Base-by-base conservation (phyloP, 202 grass and related monocot species). In the Digitaria exilis region DNA sequence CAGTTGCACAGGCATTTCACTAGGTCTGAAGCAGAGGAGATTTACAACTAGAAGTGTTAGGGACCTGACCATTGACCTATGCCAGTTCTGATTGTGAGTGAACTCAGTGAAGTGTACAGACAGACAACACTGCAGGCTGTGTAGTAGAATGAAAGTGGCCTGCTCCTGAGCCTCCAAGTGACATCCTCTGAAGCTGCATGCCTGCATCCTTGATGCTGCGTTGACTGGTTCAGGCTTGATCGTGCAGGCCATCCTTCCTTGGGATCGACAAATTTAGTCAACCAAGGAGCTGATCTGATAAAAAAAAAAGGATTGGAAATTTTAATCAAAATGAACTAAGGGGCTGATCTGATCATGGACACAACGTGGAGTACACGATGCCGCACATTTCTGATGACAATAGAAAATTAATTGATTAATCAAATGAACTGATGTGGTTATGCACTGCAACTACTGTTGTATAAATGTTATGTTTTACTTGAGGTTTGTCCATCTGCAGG, bases 271-370 rank as follows among this genome's bases (percentile, higher is more conserved):
- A 63, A 87, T 49, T 61, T 60, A 58, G 14, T 61, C 29, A n/a
- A 54, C 19, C 69, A 18, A 52, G 22, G 68, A 9, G 43, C 54
- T 21, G 34, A 87, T 70, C 34, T 64, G 31, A 87, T 82, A 37
- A 39, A 39, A 4, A n/a, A n/a, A 39, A 39, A 39, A 39, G 6
- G 37, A 50, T 35, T 73, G 48, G 35, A 51, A 51, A 63, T 82
- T 49, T 61, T 60, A 58, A 19, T 61, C 16, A 49, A n/a, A 49
- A n/a, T 21, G 17, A n/a, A 54, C 19, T 56, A 12, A 52, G 22
- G 68, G 19, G 43, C 54, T 21, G 34, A 87, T 70, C 34, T 64
- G 31, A 87, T 82, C 26, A 55, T 77, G 25, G 51, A 26, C 14
- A 44, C 3, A 42, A 80, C 50, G 73, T 70, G 50, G 63, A 66